Evolutionary conservation across 768 basidiomycete species (phyloP), one percentile per base, ranked within the genome.

Genomic region (Chiua virens): DNA sequence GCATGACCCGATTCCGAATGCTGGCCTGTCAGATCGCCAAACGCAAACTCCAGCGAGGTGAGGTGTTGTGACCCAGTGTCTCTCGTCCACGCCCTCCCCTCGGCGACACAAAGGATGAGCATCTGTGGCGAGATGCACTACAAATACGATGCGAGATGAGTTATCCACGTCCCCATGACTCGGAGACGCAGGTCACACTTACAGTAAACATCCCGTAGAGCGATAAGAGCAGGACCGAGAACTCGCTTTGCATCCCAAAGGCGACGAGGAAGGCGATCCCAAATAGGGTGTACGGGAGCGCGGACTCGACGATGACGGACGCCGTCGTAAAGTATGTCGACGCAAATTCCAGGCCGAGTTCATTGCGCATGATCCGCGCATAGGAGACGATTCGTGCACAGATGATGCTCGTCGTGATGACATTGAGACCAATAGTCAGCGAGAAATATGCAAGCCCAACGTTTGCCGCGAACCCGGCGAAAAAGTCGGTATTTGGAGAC

Each of bases 101-200:
- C 34, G 5, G 45, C 51, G 18, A 58, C 45, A 3, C 57, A 56
- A 35, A 58, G 49, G 30, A 58, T 50, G 10, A 58, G 51, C 48
- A 58, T 58, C 40, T 58, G 52, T 5, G 56, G 57, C 1, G 57
- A 53, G 22, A 58, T 3, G 27, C 51, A 58, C 57, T 58, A 5
- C n/a, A n/a, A n/a, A 41, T 9, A 5, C 27, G 8, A 10, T 23
- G 3, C 11, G 8, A 32, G 13, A 21, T 15, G 18, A 30, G 8
- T 4, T 9, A 30, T 30, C 2, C 17, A 5, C 3, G 14, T 30
- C 11, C 14, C 28, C 30, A 17, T 34, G 4, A 34, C 1, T 7
- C 6, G 14, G 15, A 34, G 17, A 17, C 9, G 15, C 34, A 8
- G 1, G 7, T 34, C 34, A 23, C 9, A 42, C 57, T 40, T 22